phyloP scores from a whole-genome alignment of 2,329 filamentous ascomycete genomes.

The Incumbomyces lentus region DNA sequence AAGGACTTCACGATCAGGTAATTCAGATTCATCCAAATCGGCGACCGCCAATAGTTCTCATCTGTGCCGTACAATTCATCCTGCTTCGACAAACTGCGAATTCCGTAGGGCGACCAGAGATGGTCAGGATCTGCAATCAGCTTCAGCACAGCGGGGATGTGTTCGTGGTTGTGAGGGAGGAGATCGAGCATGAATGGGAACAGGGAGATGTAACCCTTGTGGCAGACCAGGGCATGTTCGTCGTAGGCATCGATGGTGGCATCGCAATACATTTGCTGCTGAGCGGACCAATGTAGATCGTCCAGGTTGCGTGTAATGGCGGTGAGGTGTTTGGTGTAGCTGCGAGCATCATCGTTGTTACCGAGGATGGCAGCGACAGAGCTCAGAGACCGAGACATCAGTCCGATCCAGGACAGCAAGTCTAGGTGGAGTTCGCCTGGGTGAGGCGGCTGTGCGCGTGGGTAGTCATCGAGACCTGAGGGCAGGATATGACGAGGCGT shows the following conservation, averaged over 20 bases:
- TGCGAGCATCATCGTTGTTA: constrained; percentile 62
- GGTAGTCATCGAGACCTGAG: constrained; percentile 92
- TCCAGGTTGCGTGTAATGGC: constrained; percentile 79
- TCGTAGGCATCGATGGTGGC: constrained; percentile 92
- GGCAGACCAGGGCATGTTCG: constrained; percentile 79
- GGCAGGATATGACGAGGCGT: constrained; percentile 80
- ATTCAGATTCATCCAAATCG: constrained; percentile 94
- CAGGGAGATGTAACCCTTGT: constrained; percentile 90
- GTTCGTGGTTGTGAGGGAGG: constrained; percentile 60
- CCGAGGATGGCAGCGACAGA: constrained; percentile 69
- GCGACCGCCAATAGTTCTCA: constrained; percentile 95
- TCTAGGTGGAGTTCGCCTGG: constrained; percentile 93
- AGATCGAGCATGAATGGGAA: constrained; percentile 87
- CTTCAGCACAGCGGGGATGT: constrained; percentile 64
- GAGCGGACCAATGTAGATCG: constrained; percentile 83
- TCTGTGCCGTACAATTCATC: constrained; percentile 76
- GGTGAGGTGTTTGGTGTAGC: constrained; percentile 60
- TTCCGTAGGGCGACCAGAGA: constrained; percentile 81
- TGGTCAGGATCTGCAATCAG: constrained; percentile 71
- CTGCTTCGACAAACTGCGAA: constrained; percentile 76
- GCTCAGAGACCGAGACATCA: constrained; percentile 79
- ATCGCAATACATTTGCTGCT: constrained; percentile 78
- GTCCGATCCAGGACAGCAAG: constrained; percentile 91
- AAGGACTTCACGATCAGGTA: constrained; percentile 75
- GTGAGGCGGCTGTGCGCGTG: constrained; percentile 83